Base-by-base conservation (phyloP, 495 filamentous ascomycete genomes). In the Penicillium longicatenatum region DNA sequence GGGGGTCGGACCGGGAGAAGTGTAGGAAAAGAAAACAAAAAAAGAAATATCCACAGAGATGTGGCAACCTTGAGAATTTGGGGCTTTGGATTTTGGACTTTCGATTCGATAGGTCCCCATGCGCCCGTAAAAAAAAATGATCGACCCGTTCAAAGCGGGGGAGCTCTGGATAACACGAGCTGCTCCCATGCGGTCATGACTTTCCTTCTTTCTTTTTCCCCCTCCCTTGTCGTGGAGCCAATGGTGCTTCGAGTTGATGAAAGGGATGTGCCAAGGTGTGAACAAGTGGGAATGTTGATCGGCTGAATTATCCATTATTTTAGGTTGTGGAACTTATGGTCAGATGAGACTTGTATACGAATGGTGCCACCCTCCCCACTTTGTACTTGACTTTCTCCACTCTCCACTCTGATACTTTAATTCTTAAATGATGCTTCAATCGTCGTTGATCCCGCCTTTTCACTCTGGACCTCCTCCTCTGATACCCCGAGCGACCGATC, bases 401-500 rank as follows among this genome's bases (percentile, higher is more conserved):
- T 39, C 37, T 6, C 14, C 37, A n/a, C 16, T 39, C 37, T 39
- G 6, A 39, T 39, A 39, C 37, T 39, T 39, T 39, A 39, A n/a
- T 39, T 39, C 37, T 39, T 16, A 26, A 26, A 26, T 26, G 26
- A 26, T 26, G n/a, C 37, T 4, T 17, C 10, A 14, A 14, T 45
- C 8, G 19, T 11, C 42, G 29, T 31, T n/a, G 16, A 17, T 20
- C 5, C 41, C 19, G 4, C 19, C 41, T 46, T 46, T 7, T 22
- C 20, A 11, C 11, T 16, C 44, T 46, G 19, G 11, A 46, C 9
- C 12, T 6, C 44, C 17, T 2, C 12, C 2, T 75, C 74, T 47
- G 79, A 59, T 1, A 67, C 67, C 7, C 79, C 14, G 5, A 16
- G 60, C 4, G 79, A 75, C 2, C 77, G 62, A 0, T 76, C 82